These are phyloP conservation scores for Tieghemostelium lacteum DNA, from an alignment of 78 protist species.

Conservation along the genomic window DNA sequence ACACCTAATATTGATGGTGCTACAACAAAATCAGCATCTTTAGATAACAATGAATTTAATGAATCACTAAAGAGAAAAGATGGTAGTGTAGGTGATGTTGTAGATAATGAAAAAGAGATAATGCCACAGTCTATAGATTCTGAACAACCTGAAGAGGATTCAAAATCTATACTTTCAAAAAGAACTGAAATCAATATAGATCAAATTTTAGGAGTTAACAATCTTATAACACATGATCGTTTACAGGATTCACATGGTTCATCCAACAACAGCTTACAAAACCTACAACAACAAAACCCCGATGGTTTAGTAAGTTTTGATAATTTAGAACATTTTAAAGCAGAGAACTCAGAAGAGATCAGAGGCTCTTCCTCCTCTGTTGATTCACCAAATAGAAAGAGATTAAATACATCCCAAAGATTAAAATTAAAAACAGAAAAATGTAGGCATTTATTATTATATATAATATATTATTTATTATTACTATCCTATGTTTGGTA, in stretches of 20 bases:
- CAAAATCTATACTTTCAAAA: not conserved
- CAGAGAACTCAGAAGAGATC: not conserved
- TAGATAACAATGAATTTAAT: not conserved
- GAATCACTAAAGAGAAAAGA: constrained; percentile 17
- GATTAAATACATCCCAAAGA: constrained; percentile 37
- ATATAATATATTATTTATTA: too few species aligned
- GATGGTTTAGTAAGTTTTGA: not conserved
- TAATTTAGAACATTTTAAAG: too few species aligned
- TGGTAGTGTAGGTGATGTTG: constrained; percentile 61
- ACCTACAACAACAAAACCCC: not conserved
- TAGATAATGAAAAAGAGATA: constrained; percentile 31
- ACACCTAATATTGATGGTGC: not conserved
- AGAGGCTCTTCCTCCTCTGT: not conserved
- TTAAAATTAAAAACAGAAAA: constrained; percentile 28
- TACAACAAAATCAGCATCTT: not conserved
- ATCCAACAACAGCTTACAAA: not conserved
- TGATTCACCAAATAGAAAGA: constrained; percentile 40
- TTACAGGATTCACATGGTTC: not conserved
- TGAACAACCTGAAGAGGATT: constrained; percentile 36
- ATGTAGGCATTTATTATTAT: not conserved
- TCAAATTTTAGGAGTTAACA: constrained; percentile 5
- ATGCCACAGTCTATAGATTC: constrained; percentile 20
- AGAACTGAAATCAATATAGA: constrained; percentile 27
- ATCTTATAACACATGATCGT: too few species aligned
- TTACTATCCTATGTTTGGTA: too few species aligned